Evolutionary conservation across 805 yeast genomes (phyloP).

Genomic region (Wickerhamomyces hampshirensis): DNA sequence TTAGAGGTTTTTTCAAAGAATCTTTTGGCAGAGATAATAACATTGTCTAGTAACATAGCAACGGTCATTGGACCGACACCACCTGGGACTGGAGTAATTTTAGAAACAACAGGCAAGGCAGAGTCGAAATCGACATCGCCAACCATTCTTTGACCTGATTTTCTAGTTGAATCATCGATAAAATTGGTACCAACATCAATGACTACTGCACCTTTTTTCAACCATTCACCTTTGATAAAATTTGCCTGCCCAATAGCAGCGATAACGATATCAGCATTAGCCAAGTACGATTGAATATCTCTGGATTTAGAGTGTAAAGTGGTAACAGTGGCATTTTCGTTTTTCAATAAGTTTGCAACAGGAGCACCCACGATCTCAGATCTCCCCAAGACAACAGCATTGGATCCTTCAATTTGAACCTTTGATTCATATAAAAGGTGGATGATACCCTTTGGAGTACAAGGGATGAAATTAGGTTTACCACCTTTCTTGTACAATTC

Average conservation of each 20-base stretch:
- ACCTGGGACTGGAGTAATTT: slow-evolving; percentile 95
- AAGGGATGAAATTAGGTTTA: slow-evolving; percentile 76
- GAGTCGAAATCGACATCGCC: slow-evolving; percentile 89
- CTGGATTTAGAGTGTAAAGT: slow-evolving; percentile 73
- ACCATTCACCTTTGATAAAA: slow-evolving; percentile 82
- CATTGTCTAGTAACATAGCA: slow-evolving; percentile 87
- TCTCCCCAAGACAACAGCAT: slow-evolving; percentile 90
- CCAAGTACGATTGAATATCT: slow-evolving; percentile 52
- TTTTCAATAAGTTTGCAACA: slow-evolving; percentile 77
- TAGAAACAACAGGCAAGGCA: slow-evolving; percentile 57
- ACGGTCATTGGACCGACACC: slow-evolving; percentile 99
- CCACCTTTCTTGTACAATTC: slow-evolving; percentile 88
- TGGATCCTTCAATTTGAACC: slow-evolving; percentile 66
- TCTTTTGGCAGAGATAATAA: slow-evolving; percentile 70
- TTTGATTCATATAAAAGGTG: slow-evolving; percentile 69
- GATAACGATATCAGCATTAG: slow-evolving; percentile 78
- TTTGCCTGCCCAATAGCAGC: slow-evolving; percentile 89
- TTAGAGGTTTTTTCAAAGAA: slow-evolving; percentile 34
- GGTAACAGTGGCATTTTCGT: slow-evolving; percentile 77
- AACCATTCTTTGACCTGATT: slow-evolving; percentile 79
- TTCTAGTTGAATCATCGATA: slow-evolving; percentile 66
- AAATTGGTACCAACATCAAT: slow-evolving; percentile 96
- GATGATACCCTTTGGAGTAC: slow-evolving; percentile 94
- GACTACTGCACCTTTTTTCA: slow-evolving; percentile 79
- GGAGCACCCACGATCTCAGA: slow-evolving; percentile 97